phyloP scores from a whole-genome alignment of 371 early-diverging fungal genomes.

The Nematocida minor region DNA sequence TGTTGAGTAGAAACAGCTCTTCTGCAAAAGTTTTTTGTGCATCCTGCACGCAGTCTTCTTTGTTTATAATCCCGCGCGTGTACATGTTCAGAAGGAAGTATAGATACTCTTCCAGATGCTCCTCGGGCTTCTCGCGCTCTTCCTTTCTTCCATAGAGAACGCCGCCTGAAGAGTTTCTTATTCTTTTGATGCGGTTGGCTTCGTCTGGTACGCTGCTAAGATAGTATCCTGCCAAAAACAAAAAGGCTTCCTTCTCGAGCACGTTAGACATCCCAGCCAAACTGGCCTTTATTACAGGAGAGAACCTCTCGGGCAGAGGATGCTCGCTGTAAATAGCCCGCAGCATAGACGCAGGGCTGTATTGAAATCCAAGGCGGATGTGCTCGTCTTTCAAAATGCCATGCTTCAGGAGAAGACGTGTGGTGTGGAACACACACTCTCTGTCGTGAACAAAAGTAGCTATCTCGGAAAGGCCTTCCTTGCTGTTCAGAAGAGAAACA shows the following conservation, averaged over 20 bases:
- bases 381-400: background rate
- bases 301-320: background rate
- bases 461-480: slow-evolving; percentile 10
- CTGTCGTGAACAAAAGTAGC: slow-evolving; percentile 3
- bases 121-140: slow-evolving; percentile 46
- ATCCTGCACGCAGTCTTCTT: slow-evolving; percentile 46
- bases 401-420: background rate
- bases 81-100: slow-evolving; percentile 45
- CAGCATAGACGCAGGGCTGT: slow-evolving; percentile 8
- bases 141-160: slow-evolving; percentile 46
- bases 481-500: background rate
- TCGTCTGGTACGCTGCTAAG: slow-evolving; percentile 33
- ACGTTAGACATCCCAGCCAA: slow-evolving; percentile 16
- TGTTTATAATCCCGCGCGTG: slow-evolving; percentile 6
- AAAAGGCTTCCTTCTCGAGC: slow-evolving; percentile 36
- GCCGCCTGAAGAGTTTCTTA: slow-evolving; percentile 38
- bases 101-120: slow-evolving; percentile 50
- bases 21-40: slow-evolving; percentile 33
- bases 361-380: slow-evolving; percentile 10
- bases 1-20: slow-evolving; percentile 41
- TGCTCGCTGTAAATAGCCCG: slow-evolving; percentile 25
- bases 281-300: background rate
- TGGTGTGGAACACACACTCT: slow-evolving; percentile 4
- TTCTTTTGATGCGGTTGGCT: slow-evolving; percentile 45
- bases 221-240: slow-evolving; percentile 43